Evolutionary conservation across 768 basidiomycete species (phyloP), one percentile per base, ranked within the genome.

Genomic region (Amanita fuliginea): DNA sequence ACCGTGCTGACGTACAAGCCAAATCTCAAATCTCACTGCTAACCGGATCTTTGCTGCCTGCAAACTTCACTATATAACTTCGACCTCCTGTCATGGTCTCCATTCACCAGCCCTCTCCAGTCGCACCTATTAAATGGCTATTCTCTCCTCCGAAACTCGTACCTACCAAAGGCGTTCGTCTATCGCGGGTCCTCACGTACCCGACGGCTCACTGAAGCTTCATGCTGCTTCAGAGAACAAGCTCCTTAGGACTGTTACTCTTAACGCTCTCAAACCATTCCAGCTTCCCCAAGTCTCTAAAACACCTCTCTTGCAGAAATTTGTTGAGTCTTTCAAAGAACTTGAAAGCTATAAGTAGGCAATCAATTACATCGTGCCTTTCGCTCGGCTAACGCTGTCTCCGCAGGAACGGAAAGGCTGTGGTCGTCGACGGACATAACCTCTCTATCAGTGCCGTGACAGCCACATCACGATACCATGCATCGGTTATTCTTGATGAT

Each of bases 381-480:
- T 50, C 33, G 46, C 24, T n/a, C 11, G 39, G 14, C 11, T 32
- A 46, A 33, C 37, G 35, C 19, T 13, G n/a, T 28, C 5, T 56
- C 33, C 19, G 49, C 42, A 88, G 86, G 60, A 66, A 70, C 28
- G 87, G 88, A 18, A 73, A 72, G 42, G 63, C 78, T 6, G 73
- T 91, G 49, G 58, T 73, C 11, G 68, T 92, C 41, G 79, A 84
- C 49, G 90, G 90, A 6, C 71, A 83, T 52, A 74, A 64, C 11
- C 75, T 93, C 30, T 78, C 87, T 0, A 79, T 92, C 47, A 75
- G 86, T 3, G 85, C 84, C 46, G 79, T 93, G 10, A 73, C 81
- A n/a, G 87, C 86, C 7, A 72, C 80, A 5, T 79, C 90, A 0
- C 77, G 88, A 43, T 80, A 81, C 56, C 65, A 70, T 13, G 70